Evolutionary conservation across 108 stramenopile genomes (phyloP).

Genomic region (Pseudonitzschia delicatissima): DNA sequence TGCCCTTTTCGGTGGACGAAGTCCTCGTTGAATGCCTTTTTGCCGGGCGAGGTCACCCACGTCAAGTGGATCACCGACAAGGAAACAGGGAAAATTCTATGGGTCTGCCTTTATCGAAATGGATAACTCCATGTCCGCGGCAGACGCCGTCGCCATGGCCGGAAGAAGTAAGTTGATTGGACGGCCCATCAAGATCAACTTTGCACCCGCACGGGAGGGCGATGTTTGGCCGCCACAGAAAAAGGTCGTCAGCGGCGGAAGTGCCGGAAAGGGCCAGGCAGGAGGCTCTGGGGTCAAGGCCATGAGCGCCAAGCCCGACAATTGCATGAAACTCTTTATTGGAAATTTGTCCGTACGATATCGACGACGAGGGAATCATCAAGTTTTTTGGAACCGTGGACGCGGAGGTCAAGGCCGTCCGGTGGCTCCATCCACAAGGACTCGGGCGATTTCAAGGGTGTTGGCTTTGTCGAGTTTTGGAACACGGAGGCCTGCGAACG

Average conservation of each 20-base stretch:
- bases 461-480: slow-evolving; percentile 91
- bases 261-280: slow-evolving; percentile 71
- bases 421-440: slow-evolving; percentile 93
- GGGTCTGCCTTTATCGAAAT: slow-evolving; percentile 85
- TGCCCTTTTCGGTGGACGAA: slow-evolving; percentile 85
- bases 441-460: slow-evolving; percentile 92
- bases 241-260: slow-evolving; percentile 60
- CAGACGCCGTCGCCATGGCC: slow-evolving; percentile 63
- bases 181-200: slow-evolving; percentile 91
- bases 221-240: slow-evolving; percentile 86
- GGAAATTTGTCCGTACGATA: slow-evolving; percentile 93
- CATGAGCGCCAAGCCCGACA: slow-evolving; percentile 85
- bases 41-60: slow-evolving; percentile 75
- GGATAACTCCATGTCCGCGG: slow-evolving; percentile 57
- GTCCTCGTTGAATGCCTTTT: slow-evolving; percentile 54
- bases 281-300: slow-evolving; percentile 77
- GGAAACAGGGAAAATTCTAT: slow-evolving; percentile 79
- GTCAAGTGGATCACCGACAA: slow-evolving; percentile 90
- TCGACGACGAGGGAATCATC: slow-evolving; percentile 89
- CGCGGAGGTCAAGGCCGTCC: slow-evolving; percentile 86
- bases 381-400: slow-evolving; percentile 89
- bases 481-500: slow-evolving; percentile 86
- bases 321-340: slow-evolving; percentile 85
- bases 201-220: slow-evolving; percentile 78
- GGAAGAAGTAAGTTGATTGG: slow-evolving; percentile 83